Base-by-base conservation (phyloP, 139 green algal genomes). In the Chlamydomonas schloesseri region DNA sequence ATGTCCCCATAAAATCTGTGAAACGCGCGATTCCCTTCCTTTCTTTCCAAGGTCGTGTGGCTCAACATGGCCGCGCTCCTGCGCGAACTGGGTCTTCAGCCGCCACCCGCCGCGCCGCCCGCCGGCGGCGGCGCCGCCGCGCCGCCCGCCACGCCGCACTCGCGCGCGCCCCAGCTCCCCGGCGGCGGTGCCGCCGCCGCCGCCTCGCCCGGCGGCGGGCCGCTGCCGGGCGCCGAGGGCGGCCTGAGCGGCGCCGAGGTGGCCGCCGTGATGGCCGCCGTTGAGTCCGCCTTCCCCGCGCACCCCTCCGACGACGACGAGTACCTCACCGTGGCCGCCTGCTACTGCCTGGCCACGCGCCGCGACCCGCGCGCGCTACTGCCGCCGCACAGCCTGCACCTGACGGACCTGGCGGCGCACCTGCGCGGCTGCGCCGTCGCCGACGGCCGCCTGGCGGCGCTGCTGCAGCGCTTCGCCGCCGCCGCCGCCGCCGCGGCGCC, bases 221-320 rank as follows among this genome's bases (percentile, higher is more conserved):
- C n/a, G 28, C 31, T 23, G 24, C 8, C 36, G n/a, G 26, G 26
- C 46, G 42, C 79, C 10, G n/a, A 28, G 23, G 9, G 26, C 62
- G 42, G 55, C 78, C 53, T 17, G 28, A 24, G 37, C 26, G 15
- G 3, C 67, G 62, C 83, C 68, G 23, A 15, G n/a, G 67, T 77
- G 13, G n/a, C 50, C 14, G 14, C 67, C 33, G 46, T 88, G 15
- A 53, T 86, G 28, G 15, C 26, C 1, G 74, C 81, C 69, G 3
- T 88, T 10, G 53, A 76, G 46, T 33, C 81, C 9, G 57, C 69
- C 26, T 91, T 82, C 58, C 64, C 74, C 46, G 37, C 64, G 20
- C 46, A 84, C 68, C 34, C 29, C 15, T 68, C 68, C 13, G 88
- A 91, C 47, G 76, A 73, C n/a, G 77, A 87, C 11, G 73, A 81